Percentiles rank a stretch among this genome's conserved stretches.
Evolutionary conservation across 768 basidiomycete genomes (phyloP).

Genomic region (Multifurca ochricompacta): DNA sequence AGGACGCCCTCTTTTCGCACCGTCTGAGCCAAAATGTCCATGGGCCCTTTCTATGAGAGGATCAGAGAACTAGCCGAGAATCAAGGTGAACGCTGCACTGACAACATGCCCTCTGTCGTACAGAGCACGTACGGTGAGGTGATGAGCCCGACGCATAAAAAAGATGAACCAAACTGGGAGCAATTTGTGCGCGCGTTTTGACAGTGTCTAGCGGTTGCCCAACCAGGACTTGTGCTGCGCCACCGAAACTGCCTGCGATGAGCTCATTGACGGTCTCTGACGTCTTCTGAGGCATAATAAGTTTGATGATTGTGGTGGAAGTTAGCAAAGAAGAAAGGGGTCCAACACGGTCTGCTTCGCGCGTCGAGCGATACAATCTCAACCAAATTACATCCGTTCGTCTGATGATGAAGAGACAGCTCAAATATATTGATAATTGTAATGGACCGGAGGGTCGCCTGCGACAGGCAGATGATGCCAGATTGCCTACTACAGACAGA

Average conservation of each 20-base stretch:
- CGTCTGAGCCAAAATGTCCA: slow-evolving; percentile 84
- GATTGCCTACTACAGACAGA: slow-evolving; percentile 19
- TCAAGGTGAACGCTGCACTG: slow-evolving; percentile 28
- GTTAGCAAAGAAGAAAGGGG: background rate
- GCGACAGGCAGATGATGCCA: slow-evolving; percentile 15
- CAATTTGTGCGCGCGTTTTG: slow-evolving; percentile 84
- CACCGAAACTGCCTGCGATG: slow-evolving; percentile 81
- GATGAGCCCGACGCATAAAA: slow-evolving; percentile 4
- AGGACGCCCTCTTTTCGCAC: slow-evolving; percentile 82
- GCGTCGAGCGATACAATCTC: too few species aligned
- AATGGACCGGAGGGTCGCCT: slow-evolving; percentile 4
- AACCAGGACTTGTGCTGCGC: slow-evolving; percentile 93
- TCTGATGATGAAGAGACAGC: background rate
- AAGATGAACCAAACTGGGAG: slow-evolving; percentile 52
- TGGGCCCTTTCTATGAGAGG: slow-evolving; percentile 69
- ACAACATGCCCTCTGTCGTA: slow-evolving; percentile 74
- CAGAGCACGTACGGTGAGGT: background rate
- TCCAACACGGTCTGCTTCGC: background rate
- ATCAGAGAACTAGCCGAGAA: background rate
- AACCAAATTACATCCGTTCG: too few species aligned
- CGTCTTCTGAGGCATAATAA: slow-evolving; percentile 7
- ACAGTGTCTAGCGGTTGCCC: slow-evolving; percentile 87
- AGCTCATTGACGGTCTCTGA: slow-evolving; percentile 71
- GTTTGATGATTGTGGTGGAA: background rate
- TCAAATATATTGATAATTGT: background rate